Conservation (phyloP, 1,139 yeast genomes). For the Suhomyces bokatorum region DNA sequence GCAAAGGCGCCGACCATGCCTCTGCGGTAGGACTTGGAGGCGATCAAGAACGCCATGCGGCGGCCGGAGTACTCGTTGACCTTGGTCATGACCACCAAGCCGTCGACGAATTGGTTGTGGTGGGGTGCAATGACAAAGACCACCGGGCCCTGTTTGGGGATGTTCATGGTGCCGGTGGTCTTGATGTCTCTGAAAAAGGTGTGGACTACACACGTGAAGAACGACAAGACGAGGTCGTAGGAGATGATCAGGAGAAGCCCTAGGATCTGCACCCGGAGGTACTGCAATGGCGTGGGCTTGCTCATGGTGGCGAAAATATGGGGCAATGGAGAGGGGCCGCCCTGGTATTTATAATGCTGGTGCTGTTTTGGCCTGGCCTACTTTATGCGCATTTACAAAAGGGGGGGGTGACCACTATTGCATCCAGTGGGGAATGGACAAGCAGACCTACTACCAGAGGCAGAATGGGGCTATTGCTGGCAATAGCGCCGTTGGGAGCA, state of each 20-base stretch:
- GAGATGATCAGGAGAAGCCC: conserved; percentile 6
- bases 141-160: conserved; percentile 43
- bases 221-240: conserved; percentile 38
- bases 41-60: conserved; percentile 25
- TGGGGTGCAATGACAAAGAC: conserved; percentile 51
- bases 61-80: conserved; percentile 41
- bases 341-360: no score
- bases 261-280: not conserved
- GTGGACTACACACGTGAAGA: conserved; percentile 39
- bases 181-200: conserved; percentile 47
- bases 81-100: conserved; percentile 41
- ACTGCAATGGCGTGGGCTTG: not conserved
- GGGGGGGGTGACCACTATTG: no score
- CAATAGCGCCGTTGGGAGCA: no score
- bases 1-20: conserved; percentile 54
- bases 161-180: conserved; percentile 41
- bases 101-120: conserved; percentile 49
- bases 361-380: no score
- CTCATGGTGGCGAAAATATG: not conserved
- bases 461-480: no score
- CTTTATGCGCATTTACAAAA: no score
- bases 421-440: no score
- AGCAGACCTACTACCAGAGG: no score
- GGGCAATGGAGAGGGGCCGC: not conserved
- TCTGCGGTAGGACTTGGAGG: conserved; percentile 19